Conservation (phyloP, 805 yeast species). For the Kodamaea kakaduensis region DNA sequence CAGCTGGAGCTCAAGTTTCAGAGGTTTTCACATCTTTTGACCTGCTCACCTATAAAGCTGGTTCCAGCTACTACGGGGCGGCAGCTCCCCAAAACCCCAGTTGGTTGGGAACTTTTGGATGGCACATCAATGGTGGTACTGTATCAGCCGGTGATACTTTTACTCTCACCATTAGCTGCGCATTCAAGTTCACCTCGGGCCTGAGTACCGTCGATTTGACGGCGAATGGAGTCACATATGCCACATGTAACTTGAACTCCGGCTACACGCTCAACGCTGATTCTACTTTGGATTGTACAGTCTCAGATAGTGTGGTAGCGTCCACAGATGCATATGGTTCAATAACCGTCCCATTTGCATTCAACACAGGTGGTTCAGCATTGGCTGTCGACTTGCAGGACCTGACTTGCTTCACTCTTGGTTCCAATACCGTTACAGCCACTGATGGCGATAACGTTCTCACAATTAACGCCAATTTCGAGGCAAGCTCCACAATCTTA, state of each 20-base stretch:
- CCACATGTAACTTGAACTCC: conserved; percentile 19
- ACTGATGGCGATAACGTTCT: conserved; percentile 12
- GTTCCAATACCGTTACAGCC: conserved; percentile 19
- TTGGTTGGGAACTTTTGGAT: conserved; percentile 13
- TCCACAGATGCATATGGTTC: conserved; percentile 8
- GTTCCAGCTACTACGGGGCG: not conserved
- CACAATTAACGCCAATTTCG: conserved; percentile 8
- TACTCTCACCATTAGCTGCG: conserved; percentile 14
- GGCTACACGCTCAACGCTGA: conserved; percentile 10
- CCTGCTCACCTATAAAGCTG: conserved; percentile 7
- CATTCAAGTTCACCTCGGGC: conserved; percentile 14
- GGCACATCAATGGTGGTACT: conserved; percentile 10
- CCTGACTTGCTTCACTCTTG: conserved; percentile 17
- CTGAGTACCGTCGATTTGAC: conserved; percentile 8
- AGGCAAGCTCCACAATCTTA: not conserved
- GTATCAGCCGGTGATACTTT: conserved; percentile 18
- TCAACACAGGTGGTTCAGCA: conserved; percentile 14
- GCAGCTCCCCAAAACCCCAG: conserved; percentile 10
- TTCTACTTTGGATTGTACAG: conserved; percentile 12
- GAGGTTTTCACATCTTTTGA: conserved; percentile 14
- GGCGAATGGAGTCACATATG: conserved; percentile 14
- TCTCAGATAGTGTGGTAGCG: conserved; percentile 1
- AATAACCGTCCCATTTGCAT: conserved; percentile 19
- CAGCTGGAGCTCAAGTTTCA: conserved; percentile 9
- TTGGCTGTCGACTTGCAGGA: conserved; percentile 14